Evolutionary conservation across 768 basidiomycete species (phyloP).

Genomic region (Gloeopeniophorella convolvens): DNA sequence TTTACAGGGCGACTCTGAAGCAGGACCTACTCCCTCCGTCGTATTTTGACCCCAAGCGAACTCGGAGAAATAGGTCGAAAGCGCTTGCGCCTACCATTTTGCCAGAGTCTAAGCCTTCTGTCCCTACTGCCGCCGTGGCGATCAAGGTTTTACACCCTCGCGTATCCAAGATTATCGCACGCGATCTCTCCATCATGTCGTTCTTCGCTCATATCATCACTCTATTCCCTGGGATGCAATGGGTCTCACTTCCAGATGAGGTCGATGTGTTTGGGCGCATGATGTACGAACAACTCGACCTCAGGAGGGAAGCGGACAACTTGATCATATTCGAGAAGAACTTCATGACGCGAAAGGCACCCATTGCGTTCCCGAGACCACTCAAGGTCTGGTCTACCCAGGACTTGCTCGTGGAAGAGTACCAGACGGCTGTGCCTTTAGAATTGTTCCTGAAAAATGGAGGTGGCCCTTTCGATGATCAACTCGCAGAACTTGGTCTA

Average conservation of each 20-base stretch:
- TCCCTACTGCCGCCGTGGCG: constrained; percentile 84
- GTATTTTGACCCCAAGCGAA: constrained; percentile 71
- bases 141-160: constrained; percentile 94
- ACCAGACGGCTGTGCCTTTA: constrained; percentile 84
- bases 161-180: constrained; percentile 71
- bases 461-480: constrained; percentile 85
- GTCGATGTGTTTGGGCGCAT: constrained; percentile 90
- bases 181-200: constrained; percentile 92
- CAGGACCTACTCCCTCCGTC: constrained; percentile 79
- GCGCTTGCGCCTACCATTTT: constrained; percentile 45
- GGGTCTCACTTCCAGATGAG: constrained; percentile 94
- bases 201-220: constrained; percentile 82
- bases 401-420: constrained; percentile 88
- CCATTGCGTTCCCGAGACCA: constrained; percentile 87
- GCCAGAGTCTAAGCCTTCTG: constrained; percentile 55
- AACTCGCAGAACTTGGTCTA: constrained; percentile 85
- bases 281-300: constrained; percentile 94
- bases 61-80: constrained; percentile 38
- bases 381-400: constrained; percentile 73
- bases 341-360: constrained; percentile 71
- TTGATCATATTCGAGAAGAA: constrained; percentile 79
- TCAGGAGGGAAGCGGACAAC: constrained; percentile 87
- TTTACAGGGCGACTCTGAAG: constrained; percentile 83
- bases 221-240: constrained; percentile 86
- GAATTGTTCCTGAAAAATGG: constrained; percentile 85